phyloP scores from a whole-genome alignment of 257 asterid genomes.

The Vinca minor region DNA sequence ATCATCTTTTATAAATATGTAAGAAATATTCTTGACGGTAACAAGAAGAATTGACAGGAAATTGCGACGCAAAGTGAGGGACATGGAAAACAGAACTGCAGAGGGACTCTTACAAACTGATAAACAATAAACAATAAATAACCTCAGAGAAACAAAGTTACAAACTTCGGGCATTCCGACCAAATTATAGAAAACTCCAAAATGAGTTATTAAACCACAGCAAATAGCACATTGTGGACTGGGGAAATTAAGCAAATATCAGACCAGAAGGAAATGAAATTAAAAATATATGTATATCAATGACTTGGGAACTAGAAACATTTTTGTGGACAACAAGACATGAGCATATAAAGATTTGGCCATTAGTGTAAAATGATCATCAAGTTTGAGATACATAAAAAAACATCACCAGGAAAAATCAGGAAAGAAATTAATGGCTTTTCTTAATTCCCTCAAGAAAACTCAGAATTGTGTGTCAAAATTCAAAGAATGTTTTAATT shows the following conservation, averaged over 20 bases:
- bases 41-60: background rate
- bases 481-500: background rate
- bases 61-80: background rate
- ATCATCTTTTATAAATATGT: no score
- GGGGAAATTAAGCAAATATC: background rate
- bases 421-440: background rate
- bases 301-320: no score
- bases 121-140: background rate
- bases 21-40: background rate
- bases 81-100: background rate
- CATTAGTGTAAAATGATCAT: no score
- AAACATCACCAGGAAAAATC: background rate
- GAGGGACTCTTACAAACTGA: background rate
- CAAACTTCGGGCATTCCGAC: no score
- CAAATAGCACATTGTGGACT: background rate
- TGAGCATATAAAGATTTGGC: no score
- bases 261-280: background rate
- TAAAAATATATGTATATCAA: no score
- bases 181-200: background rate
- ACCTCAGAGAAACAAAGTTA: background rate
- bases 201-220: background rate
- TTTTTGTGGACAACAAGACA: no score
- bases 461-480: background rate
- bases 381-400: no score
- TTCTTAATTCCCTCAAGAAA: background rate